Evolutionary conservation across 139 green algal genomes (phyloP).

Genomic region (Zygnema circumcarinatum): DNA sequence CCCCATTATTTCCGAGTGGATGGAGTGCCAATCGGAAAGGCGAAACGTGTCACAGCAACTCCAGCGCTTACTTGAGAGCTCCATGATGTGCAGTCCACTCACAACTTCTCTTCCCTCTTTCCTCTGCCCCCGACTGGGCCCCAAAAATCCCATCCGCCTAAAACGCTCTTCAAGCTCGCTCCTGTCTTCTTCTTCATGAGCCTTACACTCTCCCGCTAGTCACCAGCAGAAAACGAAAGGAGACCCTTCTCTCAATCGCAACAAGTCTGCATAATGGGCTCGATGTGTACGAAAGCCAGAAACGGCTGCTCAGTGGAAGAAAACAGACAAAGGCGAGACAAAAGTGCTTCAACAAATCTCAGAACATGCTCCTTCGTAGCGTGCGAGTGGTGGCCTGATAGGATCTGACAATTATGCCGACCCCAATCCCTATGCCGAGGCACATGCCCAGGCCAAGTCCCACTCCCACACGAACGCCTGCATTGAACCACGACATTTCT

Average conservation of each 20-base stretch:
- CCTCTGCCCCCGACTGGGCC: background rate
- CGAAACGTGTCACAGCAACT: too few species aligned
- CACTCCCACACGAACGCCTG: slow-evolving; percentile 55
- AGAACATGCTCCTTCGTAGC: slow-evolving; percentile 21
- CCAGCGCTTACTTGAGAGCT: too few species aligned
- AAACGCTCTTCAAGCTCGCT: background rate
- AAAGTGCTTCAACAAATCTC: background rate
- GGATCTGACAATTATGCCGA: slow-evolving; percentile 53
- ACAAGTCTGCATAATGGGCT: too few species aligned
- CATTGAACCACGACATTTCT: slow-evolving; percentile 57
- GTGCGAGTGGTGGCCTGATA: slow-evolving; percentile 39
- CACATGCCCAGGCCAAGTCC: slow-evolving; percentile 55
- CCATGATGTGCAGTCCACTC: too few species aligned
- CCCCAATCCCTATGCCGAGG: slow-evolving; percentile 50
- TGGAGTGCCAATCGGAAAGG: too few species aligned
- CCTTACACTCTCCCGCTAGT: background rate
- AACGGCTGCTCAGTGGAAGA: too few species aligned
- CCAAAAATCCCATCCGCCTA: background rate
- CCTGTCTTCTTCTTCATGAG: background rate
- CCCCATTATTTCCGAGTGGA: too few species aligned
- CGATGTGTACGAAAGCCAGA: background rate
- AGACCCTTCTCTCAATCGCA: too few species aligned
- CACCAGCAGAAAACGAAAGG: too few species aligned
- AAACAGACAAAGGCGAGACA: background rate
- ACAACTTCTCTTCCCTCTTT: background rate